Evolutionary conservation across 2,329 filamentous ascomycete species (phyloP), one percentile per base, ranked within the genome.

Genomic region (Ophiognomonia clavigignenti-juglandacearum): DNA sequence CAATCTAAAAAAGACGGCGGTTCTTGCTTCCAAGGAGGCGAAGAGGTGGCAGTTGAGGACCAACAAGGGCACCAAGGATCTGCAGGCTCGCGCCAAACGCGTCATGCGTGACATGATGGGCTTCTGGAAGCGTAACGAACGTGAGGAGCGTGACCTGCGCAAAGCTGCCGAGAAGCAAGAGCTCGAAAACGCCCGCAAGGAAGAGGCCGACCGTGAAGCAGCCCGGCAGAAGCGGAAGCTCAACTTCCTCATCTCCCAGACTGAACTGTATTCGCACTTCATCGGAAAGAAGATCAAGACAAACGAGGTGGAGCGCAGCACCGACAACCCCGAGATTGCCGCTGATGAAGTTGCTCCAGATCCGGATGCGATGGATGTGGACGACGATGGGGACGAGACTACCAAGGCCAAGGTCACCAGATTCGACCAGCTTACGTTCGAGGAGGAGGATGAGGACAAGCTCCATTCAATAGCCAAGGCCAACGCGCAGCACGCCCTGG

Each of bases 201-300:
- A 92, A 51, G 93, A 98, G 72, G 93, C 93, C 5, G 93, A 97
- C 59, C 90, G 95, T 55, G 93, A 98, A 78, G 90, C 93, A 14
- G 95, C 95, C 58, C 82, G 93, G 54, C 93, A 98, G 71, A 96
- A 95, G 80, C 84, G 93, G 60, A 98, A 98, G 73, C 87, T 98
- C 64, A 97, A 98, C 70, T 98, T 98, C 77, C 78, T 98, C 54
- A 98, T 98, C 66, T 96, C 92, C 1, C 93, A 98, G 70, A 98
- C 93, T 1, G 93, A 98, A 65, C 78, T 98, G 42, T 98, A 98
- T 74, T 97, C 92, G 35, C 93, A 98, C 75, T 98, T 98, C 68
- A 96, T 98, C 59, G 92, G 93, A 65, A 95, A 96, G 73, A 98
- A 98, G 75, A 95, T 97, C 69, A 96, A 96, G 72, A 97, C 92